phyloP scores from a whole-genome alignment of 441 rosid genomes.

The Daphne laureola region DNA sequence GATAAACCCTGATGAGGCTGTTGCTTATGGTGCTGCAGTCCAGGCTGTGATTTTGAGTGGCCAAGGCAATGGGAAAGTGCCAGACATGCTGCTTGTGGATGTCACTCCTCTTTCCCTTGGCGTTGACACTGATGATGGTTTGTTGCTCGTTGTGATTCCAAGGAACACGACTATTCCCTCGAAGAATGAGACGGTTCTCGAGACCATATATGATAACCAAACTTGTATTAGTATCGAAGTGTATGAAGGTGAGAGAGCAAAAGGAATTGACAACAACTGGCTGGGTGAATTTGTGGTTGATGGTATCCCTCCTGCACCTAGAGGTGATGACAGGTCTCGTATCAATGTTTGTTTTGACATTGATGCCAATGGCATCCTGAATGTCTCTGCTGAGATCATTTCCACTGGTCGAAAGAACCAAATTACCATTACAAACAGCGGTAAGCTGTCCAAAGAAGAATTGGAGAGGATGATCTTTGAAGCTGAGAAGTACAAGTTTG shows the following conservation, averaged over 20 bases:
- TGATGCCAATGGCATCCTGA: constrained; percentile 41
- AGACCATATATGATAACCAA: constrained; percentile 43
- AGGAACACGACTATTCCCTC: constrained; percentile 35
- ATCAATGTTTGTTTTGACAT: constrained; percentile 36
- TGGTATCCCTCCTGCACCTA: constrained; percentile 42
- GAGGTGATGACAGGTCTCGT: constrained; percentile 37
- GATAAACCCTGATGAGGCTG: constrained; percentile 50
- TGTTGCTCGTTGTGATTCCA: constrained; percentile 32
- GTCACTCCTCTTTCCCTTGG: constrained; percentile 41
- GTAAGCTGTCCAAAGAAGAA: constrained; percentile 40
- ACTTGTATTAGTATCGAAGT: constrained; percentile 46
- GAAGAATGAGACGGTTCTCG: constrained; percentile 34
- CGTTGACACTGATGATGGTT: constrained; percentile 35
- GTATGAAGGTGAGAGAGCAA: constrained; percentile 47
- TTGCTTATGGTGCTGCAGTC: constrained; percentile 52
- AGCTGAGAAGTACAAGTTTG: constrained; percentile 42
- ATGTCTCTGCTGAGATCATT: constrained; percentile 46
- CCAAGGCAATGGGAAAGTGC: constrained; percentile 49
- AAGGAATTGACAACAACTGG: constrained; percentile 42
- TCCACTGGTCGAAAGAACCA: constrained; percentile 44
- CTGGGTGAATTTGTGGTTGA: constrained; percentile 43
- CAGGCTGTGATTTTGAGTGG: constrained; percentile 42
- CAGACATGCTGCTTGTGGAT: constrained; percentile 42
- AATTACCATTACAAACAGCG: constrained; percentile 48
- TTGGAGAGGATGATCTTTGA: constrained; percentile 49